A percentile compares a stretch with the other conserved stretches of the same genome.
Conservation (phyloP, 2,329 filamentous ascomycete genomes). For the Neofusicoccum ribis region DNA sequence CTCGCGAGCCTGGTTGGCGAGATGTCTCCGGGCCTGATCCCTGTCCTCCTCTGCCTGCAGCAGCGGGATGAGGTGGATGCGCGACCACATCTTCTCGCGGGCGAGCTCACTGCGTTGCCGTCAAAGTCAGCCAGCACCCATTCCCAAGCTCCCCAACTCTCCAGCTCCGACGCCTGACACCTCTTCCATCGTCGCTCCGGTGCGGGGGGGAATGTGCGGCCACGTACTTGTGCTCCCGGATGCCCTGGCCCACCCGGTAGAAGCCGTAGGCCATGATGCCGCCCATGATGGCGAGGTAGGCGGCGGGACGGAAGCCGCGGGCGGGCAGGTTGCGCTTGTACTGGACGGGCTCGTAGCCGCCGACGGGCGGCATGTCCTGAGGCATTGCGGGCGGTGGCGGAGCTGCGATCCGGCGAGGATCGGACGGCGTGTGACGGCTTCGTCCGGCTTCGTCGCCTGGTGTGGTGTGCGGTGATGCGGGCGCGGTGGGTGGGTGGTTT, state of each 20-base stretch:
- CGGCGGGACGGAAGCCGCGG: slow-evolving; percentile 81
- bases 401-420: no score
- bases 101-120: slow-evolving; percentile 72
- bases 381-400: slow-evolving; percentile 64
- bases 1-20: slow-evolving; percentile 85
- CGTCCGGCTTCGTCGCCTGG: slow-evolving; percentile 18
- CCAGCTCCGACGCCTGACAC: not conserved
- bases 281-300: slow-evolving; percentile 74
- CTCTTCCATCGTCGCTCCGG: not conserved
- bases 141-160: not conserved
- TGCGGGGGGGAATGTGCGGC: not conserved
- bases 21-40: slow-evolving; percentile 83
- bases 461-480: not conserved
- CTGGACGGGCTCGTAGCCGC: slow-evolving; percentile 95
- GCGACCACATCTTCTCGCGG: slow-evolving; percentile 97
- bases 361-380: slow-evolving; percentile 94
- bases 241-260: slow-evolving; percentile 79
- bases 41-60: slow-evolving; percentile 97
- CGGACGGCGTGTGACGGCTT: not conserved
- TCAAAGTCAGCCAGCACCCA: not conserved
- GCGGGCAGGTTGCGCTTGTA: slow-evolving; percentile 97
- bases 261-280: slow-evolving; percentile 86
- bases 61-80: slow-evolving; percentile 90
- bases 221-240: slow-evolving; percentile 86
- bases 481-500: not conserved